phyloP scores from a whole-genome alignment of 306 rosid species.

The Clitoria ternatea region DNA sequence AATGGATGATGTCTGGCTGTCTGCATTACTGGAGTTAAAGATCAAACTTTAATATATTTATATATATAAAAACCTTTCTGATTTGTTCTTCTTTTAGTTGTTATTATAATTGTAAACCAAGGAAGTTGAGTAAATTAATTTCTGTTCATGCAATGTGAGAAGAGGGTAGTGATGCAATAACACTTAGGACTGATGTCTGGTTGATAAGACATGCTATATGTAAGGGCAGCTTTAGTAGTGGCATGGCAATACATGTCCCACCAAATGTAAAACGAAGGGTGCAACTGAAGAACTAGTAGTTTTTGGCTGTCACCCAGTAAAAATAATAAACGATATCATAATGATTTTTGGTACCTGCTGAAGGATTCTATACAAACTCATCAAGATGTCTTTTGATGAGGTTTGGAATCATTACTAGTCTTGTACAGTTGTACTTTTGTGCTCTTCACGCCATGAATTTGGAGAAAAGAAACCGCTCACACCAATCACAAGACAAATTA shows the following conservation, averaged over 20 bases:
- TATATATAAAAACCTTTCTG: too few relatives aligned
- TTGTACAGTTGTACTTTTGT: not conserved
- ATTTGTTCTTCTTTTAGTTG: not conserved
- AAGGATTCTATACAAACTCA: slow-evolving; percentile 3
- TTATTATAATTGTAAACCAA: not conserved
- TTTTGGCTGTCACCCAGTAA: slow-evolving; percentile 16
- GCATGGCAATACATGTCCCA: slow-evolving; percentile 12
- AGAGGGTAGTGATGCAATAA: not conserved
- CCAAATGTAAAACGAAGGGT: slow-evolving; percentile 18
- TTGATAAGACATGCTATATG: slow-evolving; percentile 19
- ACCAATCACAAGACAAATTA: too few relatives aligned
- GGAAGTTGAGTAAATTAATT: not conserved
- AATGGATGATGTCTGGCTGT: slow-evolving; percentile 7
- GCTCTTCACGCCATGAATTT: not conserved
- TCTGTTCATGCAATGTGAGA: not conserved
- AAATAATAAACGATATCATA: not conserved
- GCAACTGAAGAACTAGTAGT: slow-evolving; percentile 17
- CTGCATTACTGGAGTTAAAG: not conserved
- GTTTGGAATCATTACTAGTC: not conserved
- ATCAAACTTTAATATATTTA: not conserved
- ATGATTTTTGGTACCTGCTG: slow-evolving; percentile 1
- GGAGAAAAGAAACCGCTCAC: not conserved
- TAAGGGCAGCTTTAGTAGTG: slow-evolving; percentile 11
- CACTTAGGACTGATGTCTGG: not conserved
- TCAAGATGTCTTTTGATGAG: not conserved